Conservation (phyloP, 75 land plant genomes). For the Cunninghamia lanceolata region DNA sequence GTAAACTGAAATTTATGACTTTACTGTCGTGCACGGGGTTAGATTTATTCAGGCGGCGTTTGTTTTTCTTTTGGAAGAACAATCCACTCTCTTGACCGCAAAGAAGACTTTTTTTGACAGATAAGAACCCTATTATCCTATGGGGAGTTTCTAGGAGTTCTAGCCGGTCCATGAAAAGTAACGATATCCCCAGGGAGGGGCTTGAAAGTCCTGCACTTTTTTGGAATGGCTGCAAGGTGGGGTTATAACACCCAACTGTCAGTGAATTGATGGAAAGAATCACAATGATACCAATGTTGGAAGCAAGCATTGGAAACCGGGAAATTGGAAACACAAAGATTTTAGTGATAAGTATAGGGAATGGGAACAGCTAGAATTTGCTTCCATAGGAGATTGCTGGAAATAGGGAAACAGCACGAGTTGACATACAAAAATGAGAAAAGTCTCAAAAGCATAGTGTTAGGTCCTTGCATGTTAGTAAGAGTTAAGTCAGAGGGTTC, state of each 20-base stretch:
- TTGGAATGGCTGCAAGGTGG: not conserved
- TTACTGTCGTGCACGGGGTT: not conserved
- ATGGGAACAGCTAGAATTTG: not conserved
- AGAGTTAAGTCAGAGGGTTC: not conserved
- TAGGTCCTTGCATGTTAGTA: not conserved
- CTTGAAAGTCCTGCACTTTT: not conserved
- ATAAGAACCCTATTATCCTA: not conserved
- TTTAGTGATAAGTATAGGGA: too few relatives aligned
- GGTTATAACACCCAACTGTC: not conserved
- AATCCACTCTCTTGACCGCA: not conserved
- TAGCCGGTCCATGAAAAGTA: not conserved
- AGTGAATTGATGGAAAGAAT: not conserved
- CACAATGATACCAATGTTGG: not conserved
- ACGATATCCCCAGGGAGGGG: not conserved
- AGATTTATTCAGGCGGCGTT: not conserved
- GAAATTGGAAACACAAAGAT: not conserved
- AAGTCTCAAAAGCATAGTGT: not conserved
- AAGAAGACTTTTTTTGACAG: not conserved
- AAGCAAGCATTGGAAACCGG: not conserved
- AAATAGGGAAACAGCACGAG: not conserved
- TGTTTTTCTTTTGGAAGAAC: not conserved
- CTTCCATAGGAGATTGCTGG: not conserved
- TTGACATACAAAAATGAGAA: too few relatives aligned
- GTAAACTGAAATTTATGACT: not conserved
- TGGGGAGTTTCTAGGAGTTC: not conserved